phyloP scores from a whole-genome alignment of 1,284 basidiomycete species.

The Papiliotrema flavescens region DNA sequence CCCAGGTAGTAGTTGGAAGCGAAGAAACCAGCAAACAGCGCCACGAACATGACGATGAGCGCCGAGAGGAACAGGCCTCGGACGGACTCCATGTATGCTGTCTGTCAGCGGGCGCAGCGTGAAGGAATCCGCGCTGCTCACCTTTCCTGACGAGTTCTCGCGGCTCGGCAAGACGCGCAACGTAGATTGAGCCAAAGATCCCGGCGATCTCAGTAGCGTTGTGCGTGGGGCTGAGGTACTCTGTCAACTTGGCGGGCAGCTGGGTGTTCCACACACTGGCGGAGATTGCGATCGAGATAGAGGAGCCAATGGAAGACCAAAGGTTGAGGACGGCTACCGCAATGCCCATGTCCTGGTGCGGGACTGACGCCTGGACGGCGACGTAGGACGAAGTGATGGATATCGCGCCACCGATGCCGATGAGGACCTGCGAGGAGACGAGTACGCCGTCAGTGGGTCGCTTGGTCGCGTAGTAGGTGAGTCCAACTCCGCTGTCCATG shows the following conservation, averaged over 20 bases:
- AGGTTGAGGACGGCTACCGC: neutral
- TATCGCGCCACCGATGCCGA: neutral
- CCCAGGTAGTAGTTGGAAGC: slow-evolving; percentile 31
- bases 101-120: too few species aligned
- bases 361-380: neutral
- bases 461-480: neutral
- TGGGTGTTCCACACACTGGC: neutral
- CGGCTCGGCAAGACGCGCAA: slow-evolving; percentile 24
- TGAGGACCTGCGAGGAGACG: neutral
- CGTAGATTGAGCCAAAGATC: slow-evolving; percentile 22
- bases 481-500: too few species aligned
- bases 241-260: neutral
- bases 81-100: slow-evolving; percentile 25
- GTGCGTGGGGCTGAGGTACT: neutral
- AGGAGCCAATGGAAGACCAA: neutral
- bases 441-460: neutral
- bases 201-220: neutral
- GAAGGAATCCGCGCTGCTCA: slow-evolving; percentile 8
- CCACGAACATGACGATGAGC: slow-evolving; percentile 18
- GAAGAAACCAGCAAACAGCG: slow-evolving; percentile 16
- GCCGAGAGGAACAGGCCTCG: slow-evolving; percentile 20
- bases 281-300: neutral
- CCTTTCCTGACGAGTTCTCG: slow-evolving; percentile 21
- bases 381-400: neutral
- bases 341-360: neutral